phyloP scores from a whole-genome alignment of 495 filamentous ascomycete species.

The Penicillium cinerascens region DNA sequence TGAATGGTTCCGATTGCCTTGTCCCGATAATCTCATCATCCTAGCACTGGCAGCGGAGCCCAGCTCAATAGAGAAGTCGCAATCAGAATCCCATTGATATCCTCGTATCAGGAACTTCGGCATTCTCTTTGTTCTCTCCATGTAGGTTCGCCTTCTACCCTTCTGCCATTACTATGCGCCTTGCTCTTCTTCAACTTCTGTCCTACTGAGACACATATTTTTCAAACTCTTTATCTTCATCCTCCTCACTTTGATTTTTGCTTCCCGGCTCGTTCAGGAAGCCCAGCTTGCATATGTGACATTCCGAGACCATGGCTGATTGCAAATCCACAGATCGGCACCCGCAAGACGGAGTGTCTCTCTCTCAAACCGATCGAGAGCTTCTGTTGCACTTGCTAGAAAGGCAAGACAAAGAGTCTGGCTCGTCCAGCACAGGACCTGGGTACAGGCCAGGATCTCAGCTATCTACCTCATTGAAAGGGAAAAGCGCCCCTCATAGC shows the following conservation, averaged over 20 bases:
- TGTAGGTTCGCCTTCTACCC: neutral
- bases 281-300: neutral
- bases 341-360: neutral
- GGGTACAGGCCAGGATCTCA: too few relatives aligned
- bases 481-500: neutral
- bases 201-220: neutral
- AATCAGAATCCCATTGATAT: neutral
- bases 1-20: neutral
- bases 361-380: neutral
- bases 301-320: neutral
- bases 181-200: neutral
- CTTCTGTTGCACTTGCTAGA: neutral
- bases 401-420: neutral
- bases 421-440: neutral
- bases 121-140: neutral
- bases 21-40: neutral
- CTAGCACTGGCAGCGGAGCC: neutral
- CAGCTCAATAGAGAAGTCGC: neutral
- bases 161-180: neutral
- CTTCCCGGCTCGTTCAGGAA: neutral
- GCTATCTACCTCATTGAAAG: neutral
- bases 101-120: neutral
- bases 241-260: neutral
- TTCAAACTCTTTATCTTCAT: neutral
- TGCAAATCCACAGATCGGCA: neutral